Base-by-base conservation (phyloP, 2,329 filamentous ascomycete species). In the Talaromyces funiculosus region DNA sequence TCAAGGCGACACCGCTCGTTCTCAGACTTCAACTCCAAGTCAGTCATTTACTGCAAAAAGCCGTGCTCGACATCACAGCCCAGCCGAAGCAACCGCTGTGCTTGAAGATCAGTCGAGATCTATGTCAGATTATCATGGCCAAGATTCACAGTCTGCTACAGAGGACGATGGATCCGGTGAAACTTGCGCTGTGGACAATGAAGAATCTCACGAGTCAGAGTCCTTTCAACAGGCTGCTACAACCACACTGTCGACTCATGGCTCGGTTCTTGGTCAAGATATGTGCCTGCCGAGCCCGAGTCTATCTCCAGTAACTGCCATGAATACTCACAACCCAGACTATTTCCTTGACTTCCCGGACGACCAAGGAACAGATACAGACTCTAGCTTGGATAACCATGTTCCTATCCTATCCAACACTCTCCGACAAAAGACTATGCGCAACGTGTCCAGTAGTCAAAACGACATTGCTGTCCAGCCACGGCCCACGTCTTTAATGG, bases 251-350 rank as follows among this genome's bases (percentile, higher is more conserved):
- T 77, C 77, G 37, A 76, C 76, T 53, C 81, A 92, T 54, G 87
- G 92, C 68, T 88, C 86, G 51, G 82, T 88, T 59, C 85, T 86
- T 60, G 86, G 88, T 40, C 90, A 94, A 72, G 93, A 97, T 78
- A 91, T 90, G 65, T 97, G 91, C 75, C 81, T 99, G 63, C 94
- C 94, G 57, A 99, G 94, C 73, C 94, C 94, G 35, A 92, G 94
- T 69, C 78, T 99, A 60, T 99, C 94, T 26, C 94, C 94, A 3
- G 86, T 88, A 40, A 95, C 93, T 5, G 84, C 95, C 62, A 90
- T 67, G 89, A 93, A 67, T 81, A 81, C 70, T 70, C 67, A 76
- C 53, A 72, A 76, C 59, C 69, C 68, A 60, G 77, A 77, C 49
- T 75, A 73, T n/a, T 76, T 76, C 3, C 77, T 76, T 35, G 75